Conservation (phyloP, 495 filamentous ascomycete genomes). For the Aspergillus sparsus region DNA sequence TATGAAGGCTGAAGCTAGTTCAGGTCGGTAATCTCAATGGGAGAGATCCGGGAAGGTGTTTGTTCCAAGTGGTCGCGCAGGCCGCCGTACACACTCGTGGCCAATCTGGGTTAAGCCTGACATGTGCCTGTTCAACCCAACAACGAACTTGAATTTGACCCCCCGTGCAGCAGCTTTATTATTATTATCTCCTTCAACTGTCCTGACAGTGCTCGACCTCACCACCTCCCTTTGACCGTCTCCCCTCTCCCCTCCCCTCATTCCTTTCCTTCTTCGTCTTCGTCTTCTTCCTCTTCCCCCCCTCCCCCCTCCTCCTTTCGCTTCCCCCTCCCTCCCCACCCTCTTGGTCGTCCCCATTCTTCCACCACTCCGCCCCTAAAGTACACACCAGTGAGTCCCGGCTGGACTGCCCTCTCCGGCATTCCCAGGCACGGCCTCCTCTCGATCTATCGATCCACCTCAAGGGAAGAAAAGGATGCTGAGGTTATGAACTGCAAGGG, state of each 20-base stretch:
- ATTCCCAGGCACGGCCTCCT: conserved; percentile 17
- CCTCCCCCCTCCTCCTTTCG: neutral
- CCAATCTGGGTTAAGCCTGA: conserved; percentile 29
- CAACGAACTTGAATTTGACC: conserved; percentile 21
- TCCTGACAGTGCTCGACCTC: conserved; percentile 2
- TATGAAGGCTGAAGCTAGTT: too few relatives aligned
- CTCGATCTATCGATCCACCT: conserved; percentile 18
- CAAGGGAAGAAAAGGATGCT: conserved; percentile 39
- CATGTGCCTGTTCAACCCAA: conserved; percentile 33
- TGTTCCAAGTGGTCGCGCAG: conserved; percentile 23
- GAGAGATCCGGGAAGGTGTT: neutral
- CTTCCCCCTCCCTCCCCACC: conserved; percentile 13
- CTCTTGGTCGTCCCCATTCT: conserved; percentile 10
- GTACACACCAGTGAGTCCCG: conserved; percentile 4
- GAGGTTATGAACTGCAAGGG: conserved; percentile 52
- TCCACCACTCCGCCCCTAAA: conserved; percentile 15
- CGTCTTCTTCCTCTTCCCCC: conserved; percentile 10
- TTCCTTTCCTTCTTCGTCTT: neutral
- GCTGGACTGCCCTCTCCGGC: conserved; percentile 20
- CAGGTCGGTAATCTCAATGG: too few relatives aligned
- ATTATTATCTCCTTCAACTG: conserved; percentile 6
- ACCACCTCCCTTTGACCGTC: conserved; percentile 6
- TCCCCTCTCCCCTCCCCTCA: conserved; percentile 17
- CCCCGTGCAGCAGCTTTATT: conserved; percentile 19
- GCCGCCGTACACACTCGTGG: conserved; percentile 24